A percentile compares a stretch with the other conserved stretches of the same genome.
Evolutionary conservation across 805 yeast species (phyloP).

Genomic region (Ogataea parapolymorpha): DNA sequence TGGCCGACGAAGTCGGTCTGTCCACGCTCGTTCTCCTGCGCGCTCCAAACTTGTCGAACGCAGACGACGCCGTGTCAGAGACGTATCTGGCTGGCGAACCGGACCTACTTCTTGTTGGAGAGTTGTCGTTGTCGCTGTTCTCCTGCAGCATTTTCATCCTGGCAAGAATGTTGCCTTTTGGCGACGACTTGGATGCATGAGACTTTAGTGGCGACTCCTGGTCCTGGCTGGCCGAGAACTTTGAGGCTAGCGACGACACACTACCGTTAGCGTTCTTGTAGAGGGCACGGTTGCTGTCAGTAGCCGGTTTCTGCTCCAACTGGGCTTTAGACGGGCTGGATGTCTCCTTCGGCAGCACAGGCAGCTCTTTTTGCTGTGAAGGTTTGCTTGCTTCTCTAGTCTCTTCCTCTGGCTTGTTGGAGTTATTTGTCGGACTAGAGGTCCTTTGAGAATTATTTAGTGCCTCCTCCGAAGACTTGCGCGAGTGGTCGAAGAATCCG

Average conservation of each 20-base stretch:
- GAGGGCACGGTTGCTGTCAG: not conserved
- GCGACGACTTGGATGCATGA: conserved; percentile 17
- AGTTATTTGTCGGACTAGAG: no score
- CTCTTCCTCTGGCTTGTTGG: not conserved
- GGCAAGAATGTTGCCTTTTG: conserved; percentile 22
- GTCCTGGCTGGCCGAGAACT: conserved; percentile 24
- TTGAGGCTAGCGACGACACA: conserved; percentile 31
- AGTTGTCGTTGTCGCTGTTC: conserved; percentile 6
- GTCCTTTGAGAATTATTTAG: not conserved
- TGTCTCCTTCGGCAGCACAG: no score
- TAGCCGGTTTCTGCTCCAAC: not conserved
- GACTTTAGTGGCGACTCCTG: conserved; percentile 13
- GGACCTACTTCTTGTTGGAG: conserved; percentile 17
- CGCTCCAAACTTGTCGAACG: conserved; percentile 32
- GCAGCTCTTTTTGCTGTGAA: not conserved
- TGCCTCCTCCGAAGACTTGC: not conserved
- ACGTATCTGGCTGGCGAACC: conserved; percentile 19
- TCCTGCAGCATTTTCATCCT: conserved; percentile 29
- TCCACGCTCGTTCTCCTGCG: conserved; percentile 22
- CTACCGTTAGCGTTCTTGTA: conserved; percentile 20
- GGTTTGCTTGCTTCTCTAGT: conserved; percentile 4
- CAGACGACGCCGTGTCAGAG: conserved; percentile 16
- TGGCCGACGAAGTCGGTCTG: conserved; percentile 5
- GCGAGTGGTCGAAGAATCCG: not conserved
- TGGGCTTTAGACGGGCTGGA: not conserved